These are phyloP conservation scores for Cyclotella choctawhatcheeana DNA, from an alignment of 108 stramenopile genomes.

Conservation along the genomic window DNA sequence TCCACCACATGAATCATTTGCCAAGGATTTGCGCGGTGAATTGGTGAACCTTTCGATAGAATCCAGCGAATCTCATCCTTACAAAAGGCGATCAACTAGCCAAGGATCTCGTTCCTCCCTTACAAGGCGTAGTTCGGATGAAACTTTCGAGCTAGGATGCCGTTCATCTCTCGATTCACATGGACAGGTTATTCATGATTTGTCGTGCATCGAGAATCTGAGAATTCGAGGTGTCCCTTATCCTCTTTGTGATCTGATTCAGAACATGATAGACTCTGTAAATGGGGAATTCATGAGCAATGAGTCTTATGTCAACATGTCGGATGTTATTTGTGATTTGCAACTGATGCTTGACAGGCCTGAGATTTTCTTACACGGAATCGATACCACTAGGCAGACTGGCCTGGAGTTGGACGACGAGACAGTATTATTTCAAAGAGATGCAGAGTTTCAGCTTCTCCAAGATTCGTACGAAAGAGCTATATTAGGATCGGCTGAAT, in stretches of 20 bases:
- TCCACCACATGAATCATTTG: too few relatives aligned
- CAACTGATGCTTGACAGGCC: constrained; percentile 22
- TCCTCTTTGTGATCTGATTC: neutral
- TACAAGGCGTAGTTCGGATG: too few relatives aligned
- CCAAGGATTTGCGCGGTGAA: too few relatives aligned
- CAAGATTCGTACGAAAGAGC: constrained; percentile 15
- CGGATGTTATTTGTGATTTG: constrained; percentile 12
- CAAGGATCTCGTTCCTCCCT: too few relatives aligned
- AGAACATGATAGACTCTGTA: constrained; percentile 16
- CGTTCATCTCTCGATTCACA: too few relatives aligned
- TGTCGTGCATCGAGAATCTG: too few relatives aligned
- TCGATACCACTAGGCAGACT: neutral
- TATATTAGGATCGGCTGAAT: constrained; percentile 3
- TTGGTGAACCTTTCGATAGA: too few relatives aligned
- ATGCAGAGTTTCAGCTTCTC: constrained; percentile 3
- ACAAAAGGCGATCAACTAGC: too few relatives aligned
- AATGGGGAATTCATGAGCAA: constrained; percentile 2
- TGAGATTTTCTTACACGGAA: neutral
- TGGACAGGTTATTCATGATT: too few relatives aligned
- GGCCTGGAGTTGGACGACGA: constrained; percentile 3
- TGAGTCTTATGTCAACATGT: constrained; percentile 15
- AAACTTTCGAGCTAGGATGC: too few relatives aligned
- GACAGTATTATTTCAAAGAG: neutral
- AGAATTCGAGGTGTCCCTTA: neutral
- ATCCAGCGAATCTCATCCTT: too few relatives aligned